Evolutionary conservation across 805 yeast genomes (phyloP), one percentile per base, ranked within the genome.

Genomic region (Myxozyma neotropica): DNA sequence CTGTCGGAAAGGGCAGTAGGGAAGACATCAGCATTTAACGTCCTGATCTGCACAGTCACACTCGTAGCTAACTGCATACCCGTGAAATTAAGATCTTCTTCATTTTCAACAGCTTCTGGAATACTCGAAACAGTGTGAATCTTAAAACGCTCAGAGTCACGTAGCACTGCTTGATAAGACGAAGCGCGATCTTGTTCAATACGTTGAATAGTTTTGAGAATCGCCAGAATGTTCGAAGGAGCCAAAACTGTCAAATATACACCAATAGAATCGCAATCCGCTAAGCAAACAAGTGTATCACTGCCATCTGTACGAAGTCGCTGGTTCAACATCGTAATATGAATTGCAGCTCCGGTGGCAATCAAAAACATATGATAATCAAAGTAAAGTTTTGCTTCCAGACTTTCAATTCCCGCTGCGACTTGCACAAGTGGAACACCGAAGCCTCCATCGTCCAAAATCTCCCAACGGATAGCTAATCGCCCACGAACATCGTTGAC

Each of bases 321-420:
- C 67, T 87, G 89, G 70, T 93, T 94, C 71, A 80, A 85, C 19
- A 90, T 75, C 26, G 83, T 83, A 15, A 87, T 72, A 12, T 79
- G 74, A 26, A 83, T 74, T 1, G 75, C 74, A 5, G 76, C 72
- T 21, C 87, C 71, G 15, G 79, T 78, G 1, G 84, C 82, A 47
- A 93, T 81, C 35, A 89, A 80, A 71, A 94, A 91, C 17, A 89
- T 83, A 70, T 93, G 97, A 71, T 84, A 90, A 70, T 94, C 98
- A 67, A 93, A 84, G 0, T 91, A 84, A 3, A 85, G 74, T 68
- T 87, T 87, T 1, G 82, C 67, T 27, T 84, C 83, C 21, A 89
- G 67, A 3, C 78, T 74, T 1, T 77, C 83, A 33, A 90, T 70
- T 0, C 86, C 84, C 3, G 83, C 76, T 0, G 86, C 78, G 1